Base-by-base conservation (phyloP, 768 basidiomycete genomes). In the Mycena vulgaris region DNA sequence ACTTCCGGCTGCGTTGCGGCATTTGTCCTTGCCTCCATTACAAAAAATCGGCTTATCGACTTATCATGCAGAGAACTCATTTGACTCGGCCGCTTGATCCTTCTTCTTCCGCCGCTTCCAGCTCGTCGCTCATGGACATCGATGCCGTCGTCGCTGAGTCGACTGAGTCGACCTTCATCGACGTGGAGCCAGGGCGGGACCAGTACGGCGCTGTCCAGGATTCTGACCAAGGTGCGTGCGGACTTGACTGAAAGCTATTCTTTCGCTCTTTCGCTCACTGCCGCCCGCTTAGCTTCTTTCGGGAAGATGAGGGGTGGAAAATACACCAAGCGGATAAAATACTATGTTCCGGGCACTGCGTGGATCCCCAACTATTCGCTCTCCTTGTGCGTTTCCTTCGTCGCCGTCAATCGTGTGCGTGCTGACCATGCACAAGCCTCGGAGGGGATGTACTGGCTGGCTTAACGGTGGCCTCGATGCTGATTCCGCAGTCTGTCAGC, bases 401-500 rank as follows among this genome's bases (percentile, higher is more conserved):
- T 56, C 63, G 23, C 19, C 23, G n/a, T 47, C 25, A 39, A 64
- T 39, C 35, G 39, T 14, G 51, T 19, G 25, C 21, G 35, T 25
- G 25, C 60, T 64, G 37, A 66, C 61, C 39, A 21, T 62, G 51
- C 42, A 0, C 16, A 69, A 91, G 89, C 45, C 82, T 92, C 27
- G 83, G 86, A 13, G 90, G 90, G 23, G 95, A 97, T 79, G 74
- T 95, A n/a, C 83, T 95, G 0, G 95, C 94, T 30, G 97, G 96
- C 21, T 76, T 96, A 31, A 96, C 96, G 0, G 90, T 98, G 11
- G 93, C 93, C 23, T 91, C 90, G 58, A 93, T 95, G 87, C 85
- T 95, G 49, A 93, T 95, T 76, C 93, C 94, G 8, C 92, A 95
- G 79, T 94, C 95, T 1, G 93, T 98, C 78, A 95, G 94, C 78